Evolutionary conservation across 306 rosid genomes (phyloP).

Genomic region (Acacia acuminata): DNA sequence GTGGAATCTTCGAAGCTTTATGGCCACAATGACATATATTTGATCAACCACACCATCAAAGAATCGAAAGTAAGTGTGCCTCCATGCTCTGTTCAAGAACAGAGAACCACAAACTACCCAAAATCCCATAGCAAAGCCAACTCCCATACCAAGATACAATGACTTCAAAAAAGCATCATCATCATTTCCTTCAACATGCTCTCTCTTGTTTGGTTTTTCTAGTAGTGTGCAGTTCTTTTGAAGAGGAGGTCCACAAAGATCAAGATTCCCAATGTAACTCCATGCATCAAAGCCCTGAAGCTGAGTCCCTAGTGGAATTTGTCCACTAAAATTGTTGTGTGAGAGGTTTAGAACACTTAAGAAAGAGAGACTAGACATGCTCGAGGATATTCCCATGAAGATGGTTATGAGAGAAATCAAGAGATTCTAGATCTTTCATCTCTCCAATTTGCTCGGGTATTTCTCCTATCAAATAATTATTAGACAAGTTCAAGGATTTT

Average conservation of each 20-base stretch:
- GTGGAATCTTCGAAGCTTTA: background rate
- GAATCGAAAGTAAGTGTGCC: background rate
- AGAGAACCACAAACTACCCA: background rate
- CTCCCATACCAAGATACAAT: background rate
- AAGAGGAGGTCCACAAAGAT: background rate
- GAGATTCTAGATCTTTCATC: background rate
- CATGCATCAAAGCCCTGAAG: background rate
- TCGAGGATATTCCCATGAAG: background rate
- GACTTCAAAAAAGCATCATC: background rate
- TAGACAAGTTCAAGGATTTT: background rate
- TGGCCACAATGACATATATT: background rate
- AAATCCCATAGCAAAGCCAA: background rate
- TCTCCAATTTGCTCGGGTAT: background rate
- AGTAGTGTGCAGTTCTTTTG: background rate
- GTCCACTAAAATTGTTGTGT: background rate
- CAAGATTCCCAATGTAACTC: background rate
- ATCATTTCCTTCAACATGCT: background rate
- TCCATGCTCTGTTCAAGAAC: background rate
- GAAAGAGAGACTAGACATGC: background rate
- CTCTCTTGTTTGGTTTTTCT: background rate
- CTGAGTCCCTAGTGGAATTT: background rate
- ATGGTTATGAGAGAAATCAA: background rate
- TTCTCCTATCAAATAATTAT: background rate
- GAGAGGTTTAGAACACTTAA: background rate
- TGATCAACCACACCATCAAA: background rate